Conservation (phyloP, 1,284 basidiomycete genomes). For the Thecaphora frezii region DNA sequence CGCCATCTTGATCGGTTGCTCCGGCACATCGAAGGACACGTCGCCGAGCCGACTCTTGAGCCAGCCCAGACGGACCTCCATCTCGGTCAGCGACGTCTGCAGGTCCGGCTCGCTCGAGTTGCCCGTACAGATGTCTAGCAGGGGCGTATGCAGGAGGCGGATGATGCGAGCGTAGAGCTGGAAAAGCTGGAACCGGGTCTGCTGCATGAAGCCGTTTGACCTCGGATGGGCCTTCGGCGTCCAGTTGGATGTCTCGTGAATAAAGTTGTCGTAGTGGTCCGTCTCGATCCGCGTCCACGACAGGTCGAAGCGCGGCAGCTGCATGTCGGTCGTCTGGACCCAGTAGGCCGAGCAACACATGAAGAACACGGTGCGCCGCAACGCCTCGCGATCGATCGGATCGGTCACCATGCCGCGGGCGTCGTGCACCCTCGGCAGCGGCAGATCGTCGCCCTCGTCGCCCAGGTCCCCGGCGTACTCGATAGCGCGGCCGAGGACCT, state of each 20-base stretch:
- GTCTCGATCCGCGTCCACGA: slow-evolving; percentile 33
- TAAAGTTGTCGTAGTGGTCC: slow-evolving; percentile 29
- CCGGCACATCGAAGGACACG: slow-evolving; percentile 31
- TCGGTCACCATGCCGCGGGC: slow-evolving; percentile 28
- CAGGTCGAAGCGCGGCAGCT: slow-evolving; percentile 36
- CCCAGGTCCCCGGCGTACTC: slow-evolving; percentile 20
- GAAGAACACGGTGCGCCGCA: slow-evolving; percentile 21
- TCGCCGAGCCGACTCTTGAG: slow-evolving; percentile 26
- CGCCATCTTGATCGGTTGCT: slow-evolving; percentile 36
- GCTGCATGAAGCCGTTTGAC: slow-evolving; percentile 30
- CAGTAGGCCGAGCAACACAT: slow-evolving; percentile 31
- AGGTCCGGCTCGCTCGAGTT: slow-evolving; percentile 42
- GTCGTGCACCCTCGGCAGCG: slow-evolving; percentile 28
- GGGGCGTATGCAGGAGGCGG: slow-evolving; percentile 40
- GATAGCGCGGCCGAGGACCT: slow-evolving; percentile 26
- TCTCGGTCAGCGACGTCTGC: slow-evolving; percentile 39
- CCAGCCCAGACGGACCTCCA: slow-evolving; percentile 38
- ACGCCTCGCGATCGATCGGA: slow-evolving; percentile 32
- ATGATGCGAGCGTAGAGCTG: slow-evolving; percentile 36
- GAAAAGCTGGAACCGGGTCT: slow-evolving; percentile 34
- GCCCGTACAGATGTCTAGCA: slow-evolving; percentile 36
- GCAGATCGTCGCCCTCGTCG: slow-evolving; percentile 19
- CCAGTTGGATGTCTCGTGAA: slow-evolving; percentile 45
- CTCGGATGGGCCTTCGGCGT: slow-evolving; percentile 26
- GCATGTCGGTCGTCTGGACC: slow-evolving; percentile 35